phyloP scores from a whole-genome alignment of 441 rosid species.

The Gossypium lobatum region DNA sequence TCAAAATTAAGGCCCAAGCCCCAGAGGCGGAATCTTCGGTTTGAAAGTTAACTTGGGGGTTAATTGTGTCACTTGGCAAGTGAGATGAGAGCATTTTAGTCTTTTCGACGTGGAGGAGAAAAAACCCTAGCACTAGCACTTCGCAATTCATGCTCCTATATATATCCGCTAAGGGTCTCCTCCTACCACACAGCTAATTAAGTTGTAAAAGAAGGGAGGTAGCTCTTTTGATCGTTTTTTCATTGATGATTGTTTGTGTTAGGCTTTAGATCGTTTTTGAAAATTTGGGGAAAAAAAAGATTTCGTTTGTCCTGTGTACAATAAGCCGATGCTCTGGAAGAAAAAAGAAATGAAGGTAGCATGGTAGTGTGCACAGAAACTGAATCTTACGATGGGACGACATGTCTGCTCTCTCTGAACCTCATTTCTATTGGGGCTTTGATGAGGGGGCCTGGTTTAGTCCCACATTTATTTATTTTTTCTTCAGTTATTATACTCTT shows the following conservation, averaged over 20 bases:
- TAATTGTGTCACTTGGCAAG: background rate
- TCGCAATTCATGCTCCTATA: background rate
- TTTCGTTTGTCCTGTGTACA: constrained; percentile 29
- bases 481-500: background rate
- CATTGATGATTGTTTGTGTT: background rate
- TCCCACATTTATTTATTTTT: constrained; percentile 22
- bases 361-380: constrained; percentile 58
- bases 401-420: constrained; percentile 57
- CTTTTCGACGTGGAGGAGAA: background rate
- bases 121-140: background rate
- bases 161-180: background rate
- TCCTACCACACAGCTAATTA: too few relatives aligned
- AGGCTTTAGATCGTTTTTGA: background rate
- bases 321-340: constrained; percentile 70
- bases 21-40: background rate
- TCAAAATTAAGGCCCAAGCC: background rate
- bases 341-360: constrained; percentile 32
- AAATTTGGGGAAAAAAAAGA: background rate
- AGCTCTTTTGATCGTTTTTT: too few relatives aligned
- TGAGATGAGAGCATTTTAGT: background rate
- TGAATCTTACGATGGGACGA: constrained; percentile 26
- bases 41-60: background rate
- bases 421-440: background rate
- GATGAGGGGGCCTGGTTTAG: constrained; percentile 54
- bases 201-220: background rate